Evolutionary conservation across 23 red algal species (phyloP), one percentile per base, ranked within the genome.

Genomic region (Gracilaria gracilis): DNA sequence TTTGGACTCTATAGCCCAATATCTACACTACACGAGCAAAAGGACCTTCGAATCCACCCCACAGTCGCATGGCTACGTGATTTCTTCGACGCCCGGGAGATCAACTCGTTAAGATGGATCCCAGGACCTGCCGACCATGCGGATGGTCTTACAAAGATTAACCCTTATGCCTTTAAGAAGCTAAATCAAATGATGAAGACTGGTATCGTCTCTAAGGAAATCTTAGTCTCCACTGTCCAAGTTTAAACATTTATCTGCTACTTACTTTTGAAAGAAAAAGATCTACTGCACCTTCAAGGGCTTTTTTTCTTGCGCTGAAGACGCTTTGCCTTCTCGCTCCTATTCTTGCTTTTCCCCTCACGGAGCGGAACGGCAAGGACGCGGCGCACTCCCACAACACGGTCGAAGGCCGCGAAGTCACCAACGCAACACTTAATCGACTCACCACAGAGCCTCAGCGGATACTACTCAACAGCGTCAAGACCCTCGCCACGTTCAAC

Each of bases 21-120:
- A 4, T 58, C 77, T 4, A 81, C 77, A n/a, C 7, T 81, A 4
- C 77, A 81, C 32, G 77, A 81, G 44, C 49, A 58, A 14, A 27
- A 28, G 19, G 36, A 55, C 32, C 6, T 58, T 59, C 50, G 77
- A 59, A 16, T 81, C 23, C 40, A 48, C 4, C 48, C 77, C 8
- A 81, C 77, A 28, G 77, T 81, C 34, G 12, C 77, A 9, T 15
- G 57, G 9, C 32, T 83, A 0, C 80, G 80, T 21, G 33, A 83
- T 20, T 83, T 57, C 1, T 83, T 65, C 33, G 57, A 67, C 0
- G 25, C 46, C 0, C 17, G 46, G n/a, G 55, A 83, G 1, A 83
- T 83, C 36, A 83, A 33, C 49, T 20, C n/a, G 12, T 24, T 83
- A 24, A 12, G 39, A 9, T 62, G 80, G 80, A 83, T 67, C 5